Evolutionary conservation across 106 monocot species (phyloP).

Genomic region (Posidonia australis): DNA sequence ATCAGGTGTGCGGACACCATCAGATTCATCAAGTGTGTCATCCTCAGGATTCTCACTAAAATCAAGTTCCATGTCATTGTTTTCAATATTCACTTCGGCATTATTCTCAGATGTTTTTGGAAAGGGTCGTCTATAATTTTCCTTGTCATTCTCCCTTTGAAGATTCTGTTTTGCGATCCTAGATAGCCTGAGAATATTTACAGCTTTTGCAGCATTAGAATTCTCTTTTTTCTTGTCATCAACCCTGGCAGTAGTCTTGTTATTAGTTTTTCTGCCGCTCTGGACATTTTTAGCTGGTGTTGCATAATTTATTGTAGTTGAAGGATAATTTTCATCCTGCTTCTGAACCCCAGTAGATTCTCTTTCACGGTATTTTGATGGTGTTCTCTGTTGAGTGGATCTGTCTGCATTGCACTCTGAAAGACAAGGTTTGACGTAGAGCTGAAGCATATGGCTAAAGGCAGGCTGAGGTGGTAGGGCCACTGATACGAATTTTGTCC

Average conservation of each 20-base stretch:
- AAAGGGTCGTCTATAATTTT: constrained; percentile 68
- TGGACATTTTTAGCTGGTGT: constrained; percentile 51
- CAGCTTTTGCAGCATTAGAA: constrained; percentile 28
- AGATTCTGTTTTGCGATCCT: constrained; percentile 82
- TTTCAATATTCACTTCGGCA: constrained; percentile 80
- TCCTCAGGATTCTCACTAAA: constrained; percentile 88
- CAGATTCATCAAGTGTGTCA: constrained; percentile 69
- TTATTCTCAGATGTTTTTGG: constrained; percentile 55
- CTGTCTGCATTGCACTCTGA: constrained; percentile 48
- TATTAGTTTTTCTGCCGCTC: constrained; percentile 26
- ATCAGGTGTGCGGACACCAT: constrained; percentile 16
- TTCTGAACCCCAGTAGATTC: constrained; percentile 23
- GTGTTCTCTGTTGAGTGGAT: constrained; percentile 45
- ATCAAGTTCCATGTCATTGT: constrained; percentile 98
- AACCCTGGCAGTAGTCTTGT: constrained; percentile 32
- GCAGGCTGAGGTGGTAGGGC: constrained; percentile 70
- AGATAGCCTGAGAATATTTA: constrained; percentile 80
- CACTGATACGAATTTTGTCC: constrained; percentile 39
- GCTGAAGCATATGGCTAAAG: constrained; percentile 51
- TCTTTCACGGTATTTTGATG: constrained; percentile 35
- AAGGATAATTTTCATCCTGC: constrained; percentile 42
- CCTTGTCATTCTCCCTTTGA: constrained; percentile 84
- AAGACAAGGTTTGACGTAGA: constrained; percentile 36
- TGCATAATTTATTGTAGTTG: constrained; percentile 19
- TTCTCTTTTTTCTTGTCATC: constrained; percentile 35